A percentile compares a stretch with the other conserved stretches of the same genome.
Conservation (phyloP, 163 green algal genomes). For the Scenedesmus sp. region DNA sequence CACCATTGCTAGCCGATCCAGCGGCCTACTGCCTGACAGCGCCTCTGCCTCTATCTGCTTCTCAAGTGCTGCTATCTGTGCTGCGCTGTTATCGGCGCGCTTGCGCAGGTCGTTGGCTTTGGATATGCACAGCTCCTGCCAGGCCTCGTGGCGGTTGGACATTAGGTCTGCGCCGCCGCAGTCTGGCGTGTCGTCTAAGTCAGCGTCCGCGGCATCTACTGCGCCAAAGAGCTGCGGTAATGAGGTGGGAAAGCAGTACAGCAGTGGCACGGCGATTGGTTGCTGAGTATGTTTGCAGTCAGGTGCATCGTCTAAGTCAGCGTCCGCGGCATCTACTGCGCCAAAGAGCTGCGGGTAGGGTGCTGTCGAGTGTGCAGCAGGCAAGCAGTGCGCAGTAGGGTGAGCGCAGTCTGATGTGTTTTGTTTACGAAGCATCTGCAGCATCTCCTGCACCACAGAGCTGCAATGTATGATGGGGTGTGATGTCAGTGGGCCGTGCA, state of each 20-base stretch:
- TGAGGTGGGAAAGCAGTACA: background rate
- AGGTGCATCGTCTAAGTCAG: slow-evolving; percentile 44
- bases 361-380: background rate
- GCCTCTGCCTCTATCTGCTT: slow-evolving; percentile 3
- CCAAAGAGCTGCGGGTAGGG: slow-evolving; percentile 34
- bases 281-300: too few relatives aligned
- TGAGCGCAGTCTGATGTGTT: too few relatives aligned
- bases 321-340: slow-evolving; percentile 17
- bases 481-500: background rate
- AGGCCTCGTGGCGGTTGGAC: slow-evolving; percentile 39
- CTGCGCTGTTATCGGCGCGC: slow-evolving; percentile 8
- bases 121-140: slow-evolving; percentile 36
- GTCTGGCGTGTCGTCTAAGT: slow-evolving; percentile 49
- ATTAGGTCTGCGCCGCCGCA: slow-evolving; percentile 29
- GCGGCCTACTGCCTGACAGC: background rate
- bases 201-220: slow-evolving; percentile 20
- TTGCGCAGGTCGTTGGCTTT: slow-evolving; percentile 46
- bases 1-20: slow-evolving; percentile 27
- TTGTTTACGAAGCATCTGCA: background rate
- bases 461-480: background rate
- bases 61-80: slow-evolving; percentile 24
- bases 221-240: slow-evolving; percentile 28
- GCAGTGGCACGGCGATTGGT: too few relatives aligned
- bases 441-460: slow-evolving; percentile 36
- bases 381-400: background rate